These are phyloP conservation scores for Magnolia changhungtana DNA, from an alignment of 164 flowering plant species.

Conservation along the genomic window DNA sequence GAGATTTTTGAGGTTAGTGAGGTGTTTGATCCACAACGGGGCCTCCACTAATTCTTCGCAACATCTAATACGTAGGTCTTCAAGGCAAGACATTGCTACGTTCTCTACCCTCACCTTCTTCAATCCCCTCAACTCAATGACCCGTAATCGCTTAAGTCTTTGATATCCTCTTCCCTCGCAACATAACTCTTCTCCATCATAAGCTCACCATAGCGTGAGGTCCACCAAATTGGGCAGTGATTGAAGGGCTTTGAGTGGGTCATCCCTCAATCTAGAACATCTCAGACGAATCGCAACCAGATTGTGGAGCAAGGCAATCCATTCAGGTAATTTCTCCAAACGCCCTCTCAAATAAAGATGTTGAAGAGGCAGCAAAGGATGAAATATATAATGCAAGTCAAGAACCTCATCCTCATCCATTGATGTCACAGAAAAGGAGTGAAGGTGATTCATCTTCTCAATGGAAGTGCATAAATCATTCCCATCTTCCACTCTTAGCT, in stretches of 20 bases:
- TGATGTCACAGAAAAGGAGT: not conserved
- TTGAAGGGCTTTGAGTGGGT: not conserved
- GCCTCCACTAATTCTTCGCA: not conserved
- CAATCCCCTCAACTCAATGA: not conserved
- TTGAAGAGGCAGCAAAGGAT: not conserved
- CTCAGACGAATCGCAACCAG: not conserved
- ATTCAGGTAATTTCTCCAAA: not conserved
- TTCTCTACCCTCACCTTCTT: not conserved
- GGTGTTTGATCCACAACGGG: not conserved
- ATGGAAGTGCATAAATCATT: slow-evolving; percentile 3
- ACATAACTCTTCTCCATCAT: not conserved
- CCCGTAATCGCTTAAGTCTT: not conserved
- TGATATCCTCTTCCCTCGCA: not conserved
- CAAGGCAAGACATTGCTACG: not conserved
- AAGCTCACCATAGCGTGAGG: not conserved
- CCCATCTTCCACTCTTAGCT: slow-evolving; percentile 4
- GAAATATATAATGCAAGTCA: slow-evolving; percentile 1
- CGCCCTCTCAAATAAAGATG: not conserved
- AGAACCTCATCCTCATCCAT: not conserved
- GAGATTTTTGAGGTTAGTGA: not conserved
- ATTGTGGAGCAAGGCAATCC: not conserved
- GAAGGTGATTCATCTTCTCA: slow-evolving; percentile 3
- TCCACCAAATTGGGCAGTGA: not conserved
- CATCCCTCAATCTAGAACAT: not conserved
- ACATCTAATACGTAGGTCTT: not conserved